phyloP scores from a whole-genome alignment of 495 filamentous ascomycete species.

The Aspergillus indologenus region DNA sequence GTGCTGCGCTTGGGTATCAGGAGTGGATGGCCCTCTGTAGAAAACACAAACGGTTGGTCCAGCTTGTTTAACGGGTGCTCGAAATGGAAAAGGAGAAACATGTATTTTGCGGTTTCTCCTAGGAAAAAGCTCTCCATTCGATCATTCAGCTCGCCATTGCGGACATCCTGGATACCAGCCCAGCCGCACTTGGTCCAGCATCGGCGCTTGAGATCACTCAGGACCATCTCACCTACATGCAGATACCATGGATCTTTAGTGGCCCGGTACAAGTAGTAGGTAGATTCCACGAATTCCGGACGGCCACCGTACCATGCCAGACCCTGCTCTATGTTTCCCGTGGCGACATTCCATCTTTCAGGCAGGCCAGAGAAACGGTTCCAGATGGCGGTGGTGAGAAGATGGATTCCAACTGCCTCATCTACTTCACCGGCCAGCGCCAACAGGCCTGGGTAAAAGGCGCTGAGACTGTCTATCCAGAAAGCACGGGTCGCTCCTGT shows the following conservation, averaged over 20 bases:
- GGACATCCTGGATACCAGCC: slow-evolving; percentile 92
- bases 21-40: slow-evolving; percentile 92
- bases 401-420: slow-evolving; percentile 82
- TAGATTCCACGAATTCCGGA: slow-evolving; percentile 95
- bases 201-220: slow-evolving; percentile 80
- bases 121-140: slow-evolving; percentile 99
- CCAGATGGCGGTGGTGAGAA: slow-evolving; percentile 91
- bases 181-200: slow-evolving; percentile 95
- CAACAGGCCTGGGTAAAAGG: slow-evolving; percentile 92
- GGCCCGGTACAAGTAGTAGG: slow-evolving; percentile 86
- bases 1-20: slow-evolving; percentile 64
- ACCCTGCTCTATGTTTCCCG: slow-evolving; percentile 81
- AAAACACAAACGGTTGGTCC: slow-evolving; percentile 88
- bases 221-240: slow-evolving; percentile 90
- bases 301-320: slow-evolving; percentile 93
- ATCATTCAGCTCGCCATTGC: slow-evolving; percentile 83
- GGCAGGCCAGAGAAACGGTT: slow-evolving; percentile 88
- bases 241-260: slow-evolving; percentile 97
- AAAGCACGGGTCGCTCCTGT: slow-evolving; percentile 79
- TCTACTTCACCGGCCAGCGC: slow-evolving; percentile 82
- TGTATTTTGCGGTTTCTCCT: slow-evolving; percentile 92
- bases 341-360: slow-evolving; percentile 85
- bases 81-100: slow-evolving; percentile 83
- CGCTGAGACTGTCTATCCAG: slow-evolving; percentile 94
- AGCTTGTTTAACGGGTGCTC: slow-evolving; percentile 83